Evolutionary conservation across 1,284 basidiomycete species (phyloP).

Genomic region (Papiliotrema laurentii): DNA sequence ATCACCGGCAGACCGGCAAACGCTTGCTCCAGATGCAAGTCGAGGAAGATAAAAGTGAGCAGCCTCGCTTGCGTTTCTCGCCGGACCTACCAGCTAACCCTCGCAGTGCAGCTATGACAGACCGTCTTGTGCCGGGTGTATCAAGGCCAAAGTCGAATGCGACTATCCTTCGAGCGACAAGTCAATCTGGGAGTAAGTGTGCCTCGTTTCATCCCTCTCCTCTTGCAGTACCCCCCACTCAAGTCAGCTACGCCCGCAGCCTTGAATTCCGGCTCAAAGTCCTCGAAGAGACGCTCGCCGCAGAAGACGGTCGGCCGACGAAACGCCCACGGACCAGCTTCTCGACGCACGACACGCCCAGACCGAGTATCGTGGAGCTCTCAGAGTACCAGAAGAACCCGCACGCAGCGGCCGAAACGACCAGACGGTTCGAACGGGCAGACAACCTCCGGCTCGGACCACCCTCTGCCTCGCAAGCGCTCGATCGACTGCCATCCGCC

Average conservation of each 20-base stretch:
- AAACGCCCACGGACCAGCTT: neutral
- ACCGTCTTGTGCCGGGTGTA: neutral
- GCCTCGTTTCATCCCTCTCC: neutral
- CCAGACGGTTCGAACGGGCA: neutral
- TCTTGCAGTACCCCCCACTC: neutral
- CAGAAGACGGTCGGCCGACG: too few species aligned
- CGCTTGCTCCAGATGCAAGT: too few species aligned
- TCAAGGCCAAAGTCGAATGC: neutral
- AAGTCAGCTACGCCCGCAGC: neutral
- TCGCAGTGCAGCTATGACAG: neutral
- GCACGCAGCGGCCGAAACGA: too few species aligned
- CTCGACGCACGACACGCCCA: neutral
- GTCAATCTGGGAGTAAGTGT: neutral
- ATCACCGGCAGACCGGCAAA: too few species aligned
- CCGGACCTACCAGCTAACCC: too few species aligned
- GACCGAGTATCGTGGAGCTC: too few species aligned
- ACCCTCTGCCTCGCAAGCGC: neutral
- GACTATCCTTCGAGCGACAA: neutral
- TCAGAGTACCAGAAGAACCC: too few species aligned
- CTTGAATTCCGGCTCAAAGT: neutral
- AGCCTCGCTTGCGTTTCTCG: too few species aligned
- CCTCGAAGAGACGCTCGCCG: neutral
- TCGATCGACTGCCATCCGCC: neutral
- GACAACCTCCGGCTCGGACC: neutral
- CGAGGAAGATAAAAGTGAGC: too few species aligned